These are phyloP conservation scores for Phytophthora capsici DNA, from an alignment of 352 stramenopile genomes.

Conservation along the genomic window DNA sequence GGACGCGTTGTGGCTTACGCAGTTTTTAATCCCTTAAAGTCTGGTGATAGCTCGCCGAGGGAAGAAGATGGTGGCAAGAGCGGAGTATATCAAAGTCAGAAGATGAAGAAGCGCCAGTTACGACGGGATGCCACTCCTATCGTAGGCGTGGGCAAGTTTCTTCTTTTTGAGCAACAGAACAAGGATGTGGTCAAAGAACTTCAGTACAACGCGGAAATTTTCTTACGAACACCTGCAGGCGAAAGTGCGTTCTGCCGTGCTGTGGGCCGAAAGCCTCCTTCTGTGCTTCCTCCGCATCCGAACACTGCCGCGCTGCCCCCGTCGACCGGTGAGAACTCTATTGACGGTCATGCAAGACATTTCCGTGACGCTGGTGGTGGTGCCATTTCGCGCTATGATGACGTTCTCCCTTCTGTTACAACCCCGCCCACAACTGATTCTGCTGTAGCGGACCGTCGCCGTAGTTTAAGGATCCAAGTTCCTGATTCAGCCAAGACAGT, in stretches of 20 bases:
- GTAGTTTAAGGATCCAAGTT: constrained; percentile 39
- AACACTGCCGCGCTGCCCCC: constrained; percentile 21
- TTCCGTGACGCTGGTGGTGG: constrained; percentile 2
- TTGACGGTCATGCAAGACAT: constrained; percentile 23
- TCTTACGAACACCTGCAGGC: constrained; percentile 64
- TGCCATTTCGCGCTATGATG: constrained; percentile 33
- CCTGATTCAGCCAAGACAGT: constrained; percentile 20
- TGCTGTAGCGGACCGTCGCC: constrained; percentile 21
- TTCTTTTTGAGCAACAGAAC: constrained; percentile 91
- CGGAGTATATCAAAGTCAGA: constrained; percentile 54
- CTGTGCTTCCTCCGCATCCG: constrained; percentile 48
- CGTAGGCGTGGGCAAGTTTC: constrained; percentile 77
- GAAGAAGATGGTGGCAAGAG: constrained; percentile 28
- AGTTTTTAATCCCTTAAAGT: constrained; percentile 64
- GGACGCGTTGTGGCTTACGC: constrained; percentile 82
- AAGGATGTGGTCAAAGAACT: constrained; percentile 92
- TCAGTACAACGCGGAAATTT: constrained; percentile 89
- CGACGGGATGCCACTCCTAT: constrained; percentile 73
- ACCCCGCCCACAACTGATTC: constrained; percentile 17
- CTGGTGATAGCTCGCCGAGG: constrained; percentile 29
- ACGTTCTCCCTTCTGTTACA: constrained; percentile 30
- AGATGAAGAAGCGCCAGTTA: constrained; percentile 75
- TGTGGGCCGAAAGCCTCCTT: constrained; percentile 68
- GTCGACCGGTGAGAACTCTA: constrained; percentile 5
- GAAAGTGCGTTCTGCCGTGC: constrained; percentile 80